Evolutionary conservation across 352 stramenopile genomes (phyloP), one percentile per base, ranked within the genome.

Genomic region (Phytopythium oedochilum): DNA sequence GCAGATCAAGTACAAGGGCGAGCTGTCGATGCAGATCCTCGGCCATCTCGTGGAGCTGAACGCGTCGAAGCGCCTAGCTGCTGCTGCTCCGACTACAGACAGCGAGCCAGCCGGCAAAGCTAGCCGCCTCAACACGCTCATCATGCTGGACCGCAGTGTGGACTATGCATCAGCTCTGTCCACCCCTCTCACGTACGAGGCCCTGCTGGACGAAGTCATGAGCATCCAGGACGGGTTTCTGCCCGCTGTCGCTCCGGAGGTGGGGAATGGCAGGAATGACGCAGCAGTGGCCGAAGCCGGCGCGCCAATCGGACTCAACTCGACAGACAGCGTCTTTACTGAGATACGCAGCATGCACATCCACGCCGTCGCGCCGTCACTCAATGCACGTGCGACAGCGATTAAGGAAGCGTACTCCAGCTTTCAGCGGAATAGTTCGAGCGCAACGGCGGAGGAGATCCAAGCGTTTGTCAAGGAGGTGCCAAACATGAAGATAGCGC

Each of bases 1-100:
- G 18, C 61, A 73, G n/a, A 86, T 92, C 57, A 88, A 92, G 55
- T 88, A 86, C 68, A 92, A 92, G 52, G 83, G 83, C 11, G 76
- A 91, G 36, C 52, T 90, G 34, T 70, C 78, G 11, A 88, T 83
- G 66, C 66, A 83, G 9, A 76, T 91, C 23, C 58, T 86, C 20
- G 77, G 88, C 22, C 72, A 83, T 36, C 59, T 92, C 38, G 72
- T 91, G 66, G 71, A 86, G 53, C 59, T 77, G 44, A 66, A 70
- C 53, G 70, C 57, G 22, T 66, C 59, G 32, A 61, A 14, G 0
- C 40, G 63, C 29, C 48, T 47, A 14, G 40, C 26, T 2, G 25
- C 49, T 23, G 25, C 9, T 18, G 14, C 18, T 3, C 20, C 20
- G 22, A 44, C 4, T 58, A 38, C 55, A 26, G 34, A 48, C 17